These are phyloP conservation scores for Paspalum notatum DNA, from an alignment of 176 grass and related monocot species.

Conservation along the genomic window DNA sequence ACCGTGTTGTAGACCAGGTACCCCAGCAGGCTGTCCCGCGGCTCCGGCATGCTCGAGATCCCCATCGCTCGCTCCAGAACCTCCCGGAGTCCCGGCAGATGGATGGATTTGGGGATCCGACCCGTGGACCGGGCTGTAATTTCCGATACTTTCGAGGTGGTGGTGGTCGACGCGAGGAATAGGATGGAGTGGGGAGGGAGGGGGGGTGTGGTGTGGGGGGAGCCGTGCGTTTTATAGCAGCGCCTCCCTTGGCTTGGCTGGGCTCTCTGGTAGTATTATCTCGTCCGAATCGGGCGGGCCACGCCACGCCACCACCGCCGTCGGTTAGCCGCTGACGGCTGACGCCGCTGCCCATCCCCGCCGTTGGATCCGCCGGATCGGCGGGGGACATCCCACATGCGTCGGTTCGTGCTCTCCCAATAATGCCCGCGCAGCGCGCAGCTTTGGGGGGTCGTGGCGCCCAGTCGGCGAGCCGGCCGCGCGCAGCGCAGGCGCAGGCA, in stretches of 20 bases:
- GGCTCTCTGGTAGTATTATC: conserved; percentile 5
- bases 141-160: conserved; percentile 24
- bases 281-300: background rate
- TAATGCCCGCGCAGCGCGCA: conserved; percentile 21
- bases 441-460: conserved; percentile 13
- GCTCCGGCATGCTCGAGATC: conserved; percentile 75
- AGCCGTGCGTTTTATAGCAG: conserved; percentile 43
- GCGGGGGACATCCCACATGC: conserved; percentile 38
- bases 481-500: no score
- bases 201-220: background rate
- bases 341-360: background rate
- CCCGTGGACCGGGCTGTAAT: conserved; percentile 30
- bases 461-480: no score
- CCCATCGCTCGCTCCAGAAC: conserved; percentile 55
- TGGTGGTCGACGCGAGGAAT: conserved; percentile 3
- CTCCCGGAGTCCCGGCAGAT: no score
- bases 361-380: conserved; percentile 40
- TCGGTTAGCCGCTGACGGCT: background rate
- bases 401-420: conserved; percentile 37
- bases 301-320: background rate
- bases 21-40: conserved; percentile 71
- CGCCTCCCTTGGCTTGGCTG: background rate
- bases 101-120: background rate
- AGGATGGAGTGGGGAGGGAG: background rate
- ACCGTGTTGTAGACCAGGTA: conserved; percentile 76